Evolutionary conservation across 108 stramenopile species (phyloP).

Genomic region (Cyclotella baltica): DNA sequence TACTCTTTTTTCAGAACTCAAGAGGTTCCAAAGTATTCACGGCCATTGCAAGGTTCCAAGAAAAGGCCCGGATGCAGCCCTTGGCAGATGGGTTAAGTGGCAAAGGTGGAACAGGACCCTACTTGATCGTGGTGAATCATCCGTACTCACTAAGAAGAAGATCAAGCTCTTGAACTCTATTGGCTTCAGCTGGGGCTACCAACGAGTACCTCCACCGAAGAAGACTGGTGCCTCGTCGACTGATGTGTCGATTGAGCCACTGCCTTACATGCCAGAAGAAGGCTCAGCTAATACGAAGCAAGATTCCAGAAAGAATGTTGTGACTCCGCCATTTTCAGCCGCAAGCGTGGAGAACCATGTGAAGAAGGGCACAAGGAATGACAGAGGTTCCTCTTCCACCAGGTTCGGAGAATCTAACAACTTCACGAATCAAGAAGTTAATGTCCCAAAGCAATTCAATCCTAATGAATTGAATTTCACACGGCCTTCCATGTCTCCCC

Average conservation of each 20-base stretch:
- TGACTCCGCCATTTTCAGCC: background rate
- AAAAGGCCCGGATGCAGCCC: conserved; percentile 5
- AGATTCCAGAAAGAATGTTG: background rate
- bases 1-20: conserved; percentile 5
- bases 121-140: conserved; percentile 18
- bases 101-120: conserved; percentile 29
- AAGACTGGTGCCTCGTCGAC: background rate
- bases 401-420: background rate
- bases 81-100: conserved; percentile 28
- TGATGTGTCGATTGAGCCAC: conserved; percentile 2
- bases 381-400: background rate
- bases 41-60: conserved; percentile 26
- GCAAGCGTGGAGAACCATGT: background rate
- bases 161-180: conserved; percentile 23
- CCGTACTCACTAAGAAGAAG: conserved; percentile 14
- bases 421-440: background rate
- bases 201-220: conserved; percentile 15
- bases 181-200: conserved; percentile 25
- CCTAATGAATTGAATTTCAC: background rate
- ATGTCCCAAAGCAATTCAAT: background rate
- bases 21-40: background rate
- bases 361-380: background rate
- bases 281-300: background rate
- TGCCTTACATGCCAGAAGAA: background rate
- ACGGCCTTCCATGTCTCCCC: conserved; percentile 3